Evolutionary conservation across 305 asterid species (phyloP).

Genomic region (Solanum hybrid): DNA sequence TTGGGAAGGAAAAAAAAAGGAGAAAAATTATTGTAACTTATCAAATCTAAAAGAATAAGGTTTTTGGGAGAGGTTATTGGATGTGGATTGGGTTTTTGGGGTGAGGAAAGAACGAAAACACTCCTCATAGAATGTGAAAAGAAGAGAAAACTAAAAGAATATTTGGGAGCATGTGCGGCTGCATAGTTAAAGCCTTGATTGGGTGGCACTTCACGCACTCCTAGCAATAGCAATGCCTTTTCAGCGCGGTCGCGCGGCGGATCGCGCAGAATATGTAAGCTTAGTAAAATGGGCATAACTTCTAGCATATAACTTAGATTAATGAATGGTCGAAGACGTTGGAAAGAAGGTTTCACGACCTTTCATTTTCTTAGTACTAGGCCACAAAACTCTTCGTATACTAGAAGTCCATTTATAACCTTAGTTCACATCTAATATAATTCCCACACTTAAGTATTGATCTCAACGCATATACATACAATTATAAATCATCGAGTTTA

Average conservation of each 20-base stretch:
- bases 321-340: not conserved
- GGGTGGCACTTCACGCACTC: not conserved
- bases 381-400: not conserved
- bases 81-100: not conserved
- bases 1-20: not conserved
- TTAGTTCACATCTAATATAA: not conserved
- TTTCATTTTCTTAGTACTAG: not conserved
- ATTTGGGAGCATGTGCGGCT: not conserved
- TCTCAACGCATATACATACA: not conserved
- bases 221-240: not conserved
- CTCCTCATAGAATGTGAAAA: not conserved
- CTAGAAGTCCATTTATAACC: not conserved
- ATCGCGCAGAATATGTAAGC: not conserved
- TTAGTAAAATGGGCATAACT: not conserved
- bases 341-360: not conserved
- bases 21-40: not conserved
- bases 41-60: not conserved
- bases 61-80: not conserved
- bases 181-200: not conserved
- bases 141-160: not conserved
- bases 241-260: not conserved
- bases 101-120: not conserved
- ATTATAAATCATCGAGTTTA: not conserved
- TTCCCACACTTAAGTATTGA: not conserved
- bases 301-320: not conserved